Percentiles rank a stretch among this genome's conserved stretches.
Evolutionary conservation across 345 rosid species (phyloP).

Genomic region (Trapa incisa): DNA sequence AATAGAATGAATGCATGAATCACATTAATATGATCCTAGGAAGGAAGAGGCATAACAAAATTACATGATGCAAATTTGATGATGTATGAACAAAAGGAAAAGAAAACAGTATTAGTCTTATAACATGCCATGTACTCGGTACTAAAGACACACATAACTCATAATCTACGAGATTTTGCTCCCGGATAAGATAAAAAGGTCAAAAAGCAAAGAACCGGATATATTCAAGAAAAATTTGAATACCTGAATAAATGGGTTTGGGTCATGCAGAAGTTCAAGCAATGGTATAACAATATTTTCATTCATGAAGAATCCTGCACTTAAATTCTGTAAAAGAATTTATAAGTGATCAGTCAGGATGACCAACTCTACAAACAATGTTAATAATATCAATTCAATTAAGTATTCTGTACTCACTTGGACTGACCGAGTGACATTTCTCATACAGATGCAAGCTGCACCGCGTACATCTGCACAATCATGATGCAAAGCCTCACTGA

Average conservation of each 20-base stretch:
- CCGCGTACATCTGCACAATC: constrained; percentile 45
- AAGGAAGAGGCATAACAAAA: no score
- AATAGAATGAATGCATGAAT: no score
- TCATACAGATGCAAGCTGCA: constrained; percentile 74
- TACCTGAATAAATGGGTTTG: constrained; percentile 68
- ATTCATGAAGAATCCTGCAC: constrained; percentile 73
- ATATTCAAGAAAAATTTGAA: neutral
- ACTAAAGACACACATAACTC: neutral
- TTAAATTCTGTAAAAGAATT: constrained; percentile 50
- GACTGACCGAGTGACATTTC: constrained; percentile 64
- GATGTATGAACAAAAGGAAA: no score
- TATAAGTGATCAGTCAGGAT: constrained; percentile 2
- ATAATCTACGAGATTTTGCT: neutral
- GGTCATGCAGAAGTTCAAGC: constrained; percentile 56
- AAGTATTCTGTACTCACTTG: constrained; percentile 43
- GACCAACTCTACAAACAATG: neutral
- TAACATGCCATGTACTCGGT: no score
- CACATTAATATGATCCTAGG: no score
- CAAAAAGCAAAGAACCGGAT: neutral
- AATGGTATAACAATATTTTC: constrained; percentile 44
- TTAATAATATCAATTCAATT: neutral
- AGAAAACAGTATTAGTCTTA: no score
- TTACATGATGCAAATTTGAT: no score
- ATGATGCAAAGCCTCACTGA: constrained; percentile 42
- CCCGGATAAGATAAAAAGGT: neutral